These are phyloP conservation scores for Suillus plorans DNA, from an alignment of 768 basidiomycete species.

Conservation along the genomic window DNA sequence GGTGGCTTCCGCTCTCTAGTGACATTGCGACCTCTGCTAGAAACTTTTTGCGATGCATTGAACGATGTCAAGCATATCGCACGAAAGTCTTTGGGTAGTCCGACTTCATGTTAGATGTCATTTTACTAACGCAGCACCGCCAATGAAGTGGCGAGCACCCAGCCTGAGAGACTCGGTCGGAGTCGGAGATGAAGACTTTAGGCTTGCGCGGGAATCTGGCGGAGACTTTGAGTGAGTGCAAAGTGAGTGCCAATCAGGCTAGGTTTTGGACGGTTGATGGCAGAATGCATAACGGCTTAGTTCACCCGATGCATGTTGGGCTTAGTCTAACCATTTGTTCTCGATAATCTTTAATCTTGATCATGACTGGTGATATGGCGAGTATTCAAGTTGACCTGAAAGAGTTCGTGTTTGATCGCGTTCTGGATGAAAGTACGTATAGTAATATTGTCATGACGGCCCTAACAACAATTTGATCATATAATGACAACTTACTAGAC, in stretches of 20 bases:
- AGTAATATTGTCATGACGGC: not conserved
- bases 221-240: no score
- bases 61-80: not conserved
- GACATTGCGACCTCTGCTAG: conserved; percentile 4
- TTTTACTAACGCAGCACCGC: not conserved
- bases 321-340: not conserved
- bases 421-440: conserved; percentile 50
- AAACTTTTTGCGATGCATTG: not conserved
- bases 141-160: not conserved
- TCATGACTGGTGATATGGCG: not conserved
- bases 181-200: not conserved
- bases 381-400: conserved; percentile 30
- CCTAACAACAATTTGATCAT: not conserved
- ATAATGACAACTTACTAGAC: not conserved
- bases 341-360: not conserved
- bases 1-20: conserved; percentile 5
- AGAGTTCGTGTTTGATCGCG: conserved; percentile 52
- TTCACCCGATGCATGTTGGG: no score
- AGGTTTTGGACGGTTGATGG: no score
- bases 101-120: not conserved
- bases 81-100: not conserved
- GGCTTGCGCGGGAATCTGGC: not conserved
- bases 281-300: no score
- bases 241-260: not conserved
- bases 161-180: not conserved